Conservation (phyloP, 2,329 filamentous ascomycete species). For the Pseudogymnoascus sp. region DNA sequence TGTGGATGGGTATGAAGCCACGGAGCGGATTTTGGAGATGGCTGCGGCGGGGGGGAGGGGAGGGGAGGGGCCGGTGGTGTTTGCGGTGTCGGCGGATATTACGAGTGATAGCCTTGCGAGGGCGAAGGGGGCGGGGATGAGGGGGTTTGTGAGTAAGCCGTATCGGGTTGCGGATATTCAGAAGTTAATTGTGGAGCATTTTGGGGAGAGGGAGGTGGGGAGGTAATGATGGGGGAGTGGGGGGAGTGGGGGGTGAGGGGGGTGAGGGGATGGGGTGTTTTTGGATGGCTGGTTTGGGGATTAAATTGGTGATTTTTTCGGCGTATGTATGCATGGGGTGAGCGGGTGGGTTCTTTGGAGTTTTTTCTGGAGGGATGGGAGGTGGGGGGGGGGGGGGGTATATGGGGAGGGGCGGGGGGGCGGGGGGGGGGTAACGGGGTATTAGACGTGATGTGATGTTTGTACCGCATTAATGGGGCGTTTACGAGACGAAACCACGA, state of each 20-base stretch:
- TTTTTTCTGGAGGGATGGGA: no score
- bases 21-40: conserved; percentile 46
- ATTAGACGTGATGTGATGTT: no score
- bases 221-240: neutral
- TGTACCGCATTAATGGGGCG: no score
- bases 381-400: no score
- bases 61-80: conserved; percentile 33
- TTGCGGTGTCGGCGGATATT: conserved; percentile 49
- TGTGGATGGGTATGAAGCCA: conserved; percentile 64
- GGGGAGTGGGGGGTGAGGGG: neutral
- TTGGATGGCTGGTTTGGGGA: neutral
- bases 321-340: no score
- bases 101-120: conserved; percentile 42
- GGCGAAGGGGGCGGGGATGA: conserved; percentile 44
- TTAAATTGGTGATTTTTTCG: no score
- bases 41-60: conserved; percentile 14
- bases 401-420: no score
- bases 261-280: neutral
- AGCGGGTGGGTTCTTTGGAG: no score
- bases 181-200: conserved; percentile 35
- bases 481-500: no score
- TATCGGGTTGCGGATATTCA: conserved; percentile 47
- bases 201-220: conserved; percentile 11
- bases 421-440: no score
- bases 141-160: conserved; percentile 47